Conservation (phyloP, 164 flowering plant genomes). For the Euptelea pleiosperma region DNA sequence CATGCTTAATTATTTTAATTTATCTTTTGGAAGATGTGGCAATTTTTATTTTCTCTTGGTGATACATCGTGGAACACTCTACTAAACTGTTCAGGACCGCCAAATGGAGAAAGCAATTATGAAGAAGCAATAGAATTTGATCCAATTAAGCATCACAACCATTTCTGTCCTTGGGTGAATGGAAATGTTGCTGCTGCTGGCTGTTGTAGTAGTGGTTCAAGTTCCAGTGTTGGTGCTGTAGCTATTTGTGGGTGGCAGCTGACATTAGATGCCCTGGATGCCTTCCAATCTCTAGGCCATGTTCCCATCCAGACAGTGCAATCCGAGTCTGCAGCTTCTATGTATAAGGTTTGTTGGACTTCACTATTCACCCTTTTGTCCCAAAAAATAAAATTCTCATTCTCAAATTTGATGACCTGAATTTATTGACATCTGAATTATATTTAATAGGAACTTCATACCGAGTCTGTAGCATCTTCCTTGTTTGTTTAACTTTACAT, state of each 20-base stretch:
- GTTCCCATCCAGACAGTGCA: constrained; percentile 62
- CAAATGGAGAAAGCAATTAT: constrained; percentile 86
- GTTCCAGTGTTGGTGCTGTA: constrained; percentile 38
- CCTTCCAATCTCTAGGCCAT: constrained; percentile 59
- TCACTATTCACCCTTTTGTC: not conserved
- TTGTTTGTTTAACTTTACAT: too few species aligned
- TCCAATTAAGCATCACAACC: constrained; percentile 83
- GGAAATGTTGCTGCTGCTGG: constrained; percentile 99
- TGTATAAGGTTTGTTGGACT: constrained; percentile 61
- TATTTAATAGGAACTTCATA: not conserved
- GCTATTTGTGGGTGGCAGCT: constrained; percentile 96
- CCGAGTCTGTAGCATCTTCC: not conserved
- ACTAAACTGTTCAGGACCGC: constrained; percentile 55
- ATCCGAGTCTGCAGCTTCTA: constrained; percentile 95
- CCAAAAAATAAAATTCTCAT: too few species aligned
- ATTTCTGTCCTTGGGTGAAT: constrained; percentile 96
- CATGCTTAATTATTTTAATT: not conserved
- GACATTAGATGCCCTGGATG: constrained; percentile 89
- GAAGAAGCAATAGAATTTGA: constrained; percentile 80
- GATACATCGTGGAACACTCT: not conserved
- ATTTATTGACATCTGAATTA: not conserved
- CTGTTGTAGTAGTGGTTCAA: constrained; percentile 43
- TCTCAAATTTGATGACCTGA: too few species aligned
- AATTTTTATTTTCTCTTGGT: not conserved
- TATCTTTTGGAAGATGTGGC: not conserved